phyloP scores from a whole-genome alignment of 148 eudicot species.

The Rhododendron henanense region DNA sequence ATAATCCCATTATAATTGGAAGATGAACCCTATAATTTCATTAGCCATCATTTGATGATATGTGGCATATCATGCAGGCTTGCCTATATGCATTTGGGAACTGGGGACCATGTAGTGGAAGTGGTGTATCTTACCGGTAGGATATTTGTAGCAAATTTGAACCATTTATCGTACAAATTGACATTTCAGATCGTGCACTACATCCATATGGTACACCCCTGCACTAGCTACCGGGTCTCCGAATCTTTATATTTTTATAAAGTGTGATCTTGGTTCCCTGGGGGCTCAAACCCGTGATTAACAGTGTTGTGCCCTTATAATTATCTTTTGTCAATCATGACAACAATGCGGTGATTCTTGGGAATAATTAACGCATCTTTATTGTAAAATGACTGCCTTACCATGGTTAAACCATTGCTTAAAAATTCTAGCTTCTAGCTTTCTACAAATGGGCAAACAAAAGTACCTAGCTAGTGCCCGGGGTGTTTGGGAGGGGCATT shows the following conservation, averaged over 20 bases:
- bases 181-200: too few relatives aligned
- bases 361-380: background rate
- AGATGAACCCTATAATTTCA: background rate
- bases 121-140: background rate
- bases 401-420: background rate
- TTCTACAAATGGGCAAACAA: too few relatives aligned
- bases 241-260: background rate
- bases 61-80: background rate
- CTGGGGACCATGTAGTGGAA: background rate
- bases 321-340: background rate
- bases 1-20: background rate
- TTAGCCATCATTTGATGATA: background rate
- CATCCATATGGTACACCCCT: background rate
- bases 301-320: too few relatives aligned
- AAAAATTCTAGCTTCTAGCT: too few relatives aligned
- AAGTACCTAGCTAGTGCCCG: too few relatives aligned
- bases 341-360: background rate
- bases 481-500: too few relatives aligned
- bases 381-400: background rate
- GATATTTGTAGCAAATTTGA: too few relatives aligned
- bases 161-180: background rate
- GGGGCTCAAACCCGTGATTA: background rate
- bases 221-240: background rate
- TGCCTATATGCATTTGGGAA: background rate
- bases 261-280: background rate